Evolutionary conservation across 2,329 filamentous ascomycete genomes (phyloP).

Genomic region (Ascochyta koolunga): DNA sequence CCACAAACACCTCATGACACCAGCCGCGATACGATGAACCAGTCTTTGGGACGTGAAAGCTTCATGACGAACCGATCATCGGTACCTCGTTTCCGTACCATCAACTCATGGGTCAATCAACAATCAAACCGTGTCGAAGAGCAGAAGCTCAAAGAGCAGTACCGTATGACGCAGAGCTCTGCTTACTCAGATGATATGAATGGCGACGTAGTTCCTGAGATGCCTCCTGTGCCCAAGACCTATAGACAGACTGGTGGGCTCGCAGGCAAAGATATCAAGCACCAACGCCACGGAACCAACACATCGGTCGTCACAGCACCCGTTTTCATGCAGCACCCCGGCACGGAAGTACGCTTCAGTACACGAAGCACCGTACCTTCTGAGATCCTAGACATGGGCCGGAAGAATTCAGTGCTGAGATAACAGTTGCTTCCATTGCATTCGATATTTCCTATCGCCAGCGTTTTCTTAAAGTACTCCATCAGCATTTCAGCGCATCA

Average conservation of each 20-base stretch:
- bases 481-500: constrained; percentile 15
- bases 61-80: constrained; percentile 46
- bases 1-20: constrained; percentile 47
- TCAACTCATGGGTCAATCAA: constrained; percentile 51
- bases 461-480: constrained; percentile 9
- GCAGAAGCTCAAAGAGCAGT: constrained; percentile 43
- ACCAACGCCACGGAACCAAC: constrained; percentile 41
- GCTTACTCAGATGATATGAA: constrained; percentile 30
- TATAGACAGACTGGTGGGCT: constrained; percentile 26
- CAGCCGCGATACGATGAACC: constrained; percentile 33
- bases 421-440: neutral
- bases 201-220: constrained; percentile 39
- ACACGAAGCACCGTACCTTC: constrained; percentile 46
- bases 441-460: neutral
- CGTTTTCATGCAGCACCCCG: constrained; percentile 49
- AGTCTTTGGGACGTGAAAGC: constrained; percentile 39
- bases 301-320: constrained; percentile 46
- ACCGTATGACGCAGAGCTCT: constrained; percentile 39
- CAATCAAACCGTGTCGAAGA: constrained; percentile 47
- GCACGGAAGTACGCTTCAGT: constrained; percentile 49
- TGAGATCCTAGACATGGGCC: constrained; percentile 46
- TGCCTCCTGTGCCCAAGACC: constrained; percentile 36
- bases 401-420: constrained; percentile 29
- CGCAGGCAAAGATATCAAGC: constrained; percentile 41
- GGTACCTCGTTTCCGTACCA: constrained; percentile 48